These are phyloP conservation scores for Geotrichum fermentans DNA, from an alignment of 1,139 yeast species.

Conservation along the genomic window DNA sequence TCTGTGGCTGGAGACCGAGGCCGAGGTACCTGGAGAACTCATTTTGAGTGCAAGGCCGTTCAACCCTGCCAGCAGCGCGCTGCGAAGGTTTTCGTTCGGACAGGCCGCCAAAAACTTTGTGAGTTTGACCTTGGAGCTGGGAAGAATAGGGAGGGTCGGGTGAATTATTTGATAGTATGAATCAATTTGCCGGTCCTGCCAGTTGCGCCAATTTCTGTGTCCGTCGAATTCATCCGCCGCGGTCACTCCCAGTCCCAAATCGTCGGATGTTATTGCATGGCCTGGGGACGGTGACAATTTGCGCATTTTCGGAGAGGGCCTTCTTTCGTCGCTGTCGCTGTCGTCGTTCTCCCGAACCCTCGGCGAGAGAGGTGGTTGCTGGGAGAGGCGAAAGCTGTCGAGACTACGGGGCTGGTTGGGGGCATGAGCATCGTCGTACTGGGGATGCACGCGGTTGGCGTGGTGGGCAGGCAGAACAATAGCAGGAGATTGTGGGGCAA, in stretches of 20 bases:
- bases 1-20: neutral
- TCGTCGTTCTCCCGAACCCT: too few species aligned
- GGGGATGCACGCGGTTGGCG: neutral
- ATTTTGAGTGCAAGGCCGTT: slow-evolving; percentile 23
- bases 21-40: neutral
- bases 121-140: slow-evolving; percentile 35
- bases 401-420: neutral
- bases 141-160: slow-evolving; percentile 40
- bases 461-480: neutral
- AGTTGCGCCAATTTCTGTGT: slow-evolving; percentile 21
- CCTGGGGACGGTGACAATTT: too few species aligned
- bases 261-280: too few species aligned
- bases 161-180: slow-evolving; percentile 39
- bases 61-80: slow-evolving; percentile 26
- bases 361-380: too few species aligned
- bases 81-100: slow-evolving; percentile 25
- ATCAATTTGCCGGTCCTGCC: slow-evolving; percentile 38
- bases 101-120: slow-evolving; percentile 32
- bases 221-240: too few species aligned
- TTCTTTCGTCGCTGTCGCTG: neutral
- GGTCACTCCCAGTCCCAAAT: too few species aligned
- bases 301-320: too few species aligned
- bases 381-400: too few species aligned
- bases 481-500: neutral
- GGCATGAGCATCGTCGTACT: neutral